phyloP scores from a whole-genome alignment of 2,329 filamentous ascomycete species.

The Fusarium buharicum region DNA sequence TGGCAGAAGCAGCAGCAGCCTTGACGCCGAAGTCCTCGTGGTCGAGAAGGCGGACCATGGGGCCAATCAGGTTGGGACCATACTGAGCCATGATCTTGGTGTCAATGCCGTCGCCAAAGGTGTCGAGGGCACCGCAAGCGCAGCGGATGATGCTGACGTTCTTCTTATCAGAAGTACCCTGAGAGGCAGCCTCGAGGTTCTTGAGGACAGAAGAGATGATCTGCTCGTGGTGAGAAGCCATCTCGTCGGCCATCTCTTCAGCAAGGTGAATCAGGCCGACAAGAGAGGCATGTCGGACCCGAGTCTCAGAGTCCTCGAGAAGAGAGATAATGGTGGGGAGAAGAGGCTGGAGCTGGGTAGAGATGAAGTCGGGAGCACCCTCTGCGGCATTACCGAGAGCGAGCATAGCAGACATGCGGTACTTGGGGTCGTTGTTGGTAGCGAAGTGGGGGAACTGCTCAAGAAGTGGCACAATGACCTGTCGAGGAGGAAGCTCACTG shows the following conservation, averaged over 20 bases:
- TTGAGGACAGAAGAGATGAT: conserved; percentile 86
- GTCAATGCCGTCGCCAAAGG: conserved; percentile 89
- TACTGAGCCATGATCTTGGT: conserved; percentile 80
- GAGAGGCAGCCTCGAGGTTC: conserved; percentile 85
- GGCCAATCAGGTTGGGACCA: conserved; percentile 82
- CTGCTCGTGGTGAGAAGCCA: conserved; percentile 83
- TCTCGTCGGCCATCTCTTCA: conserved; percentile 91
- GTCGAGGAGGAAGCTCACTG: conserved; percentile 87
- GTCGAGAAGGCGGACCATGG: conserved; percentile 84
- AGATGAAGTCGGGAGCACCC: conserved; percentile 96
- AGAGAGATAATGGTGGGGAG: conserved; percentile 86
- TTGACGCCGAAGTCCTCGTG: conserved; percentile 91
- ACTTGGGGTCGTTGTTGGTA: conserved; percentile 76
- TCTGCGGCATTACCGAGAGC: conserved; percentile 94
- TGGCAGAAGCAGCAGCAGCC: conserved; percentile 85
- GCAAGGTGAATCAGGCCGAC: conserved; percentile 89
- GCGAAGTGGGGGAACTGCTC: conserved; percentile 87
- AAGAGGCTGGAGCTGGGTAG: conserved; percentile 87
- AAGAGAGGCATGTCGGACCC: conserved; percentile 87
- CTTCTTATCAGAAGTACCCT: conserved; percentile 75
- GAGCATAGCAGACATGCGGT: conserved; percentile 89
- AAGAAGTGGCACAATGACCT: conserved; percentile 92
- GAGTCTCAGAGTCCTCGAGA: conserved; percentile 83
- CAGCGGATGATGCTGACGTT: conserved; percentile 88
- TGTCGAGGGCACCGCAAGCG: conserved; percentile 89